Percentiles rank a stretch among this genome's conserved stretches.
Evolutionary conservation across 2,329 filamentous ascomycete genomes (phyloP).

Genomic region (Emergomyces orientalis): DNA sequence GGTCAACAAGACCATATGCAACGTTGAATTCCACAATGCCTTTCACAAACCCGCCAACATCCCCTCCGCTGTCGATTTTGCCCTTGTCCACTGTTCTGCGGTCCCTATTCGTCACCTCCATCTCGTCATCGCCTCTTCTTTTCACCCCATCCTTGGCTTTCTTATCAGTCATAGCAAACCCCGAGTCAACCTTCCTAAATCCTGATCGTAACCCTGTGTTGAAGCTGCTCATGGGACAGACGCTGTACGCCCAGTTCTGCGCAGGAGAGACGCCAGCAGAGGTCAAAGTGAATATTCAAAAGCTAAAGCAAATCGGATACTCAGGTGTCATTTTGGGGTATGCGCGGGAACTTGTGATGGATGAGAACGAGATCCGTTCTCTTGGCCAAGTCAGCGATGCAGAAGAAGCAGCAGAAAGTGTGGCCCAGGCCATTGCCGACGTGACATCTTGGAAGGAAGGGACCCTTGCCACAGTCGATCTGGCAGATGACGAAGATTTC

Average conservation of each 20-base stretch:
- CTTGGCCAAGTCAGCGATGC: neutral
- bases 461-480: constrained; percentile 59
- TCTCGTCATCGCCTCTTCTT: constrained; percentile 31
- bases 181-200: constrained; percentile 56
- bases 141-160: constrained; percentile 59
- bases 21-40: constrained; percentile 4
- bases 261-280: constrained; percentile 65
- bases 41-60: neutral
- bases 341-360: constrained; percentile 67
- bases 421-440: constrained; percentile 17
- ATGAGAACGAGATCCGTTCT: constrained; percentile 34
- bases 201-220: constrained; percentile 68
- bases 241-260: constrained; percentile 87
- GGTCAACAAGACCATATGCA: constrained; percentile 7
- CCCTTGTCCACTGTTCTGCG: constrained; percentile 15
- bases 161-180: constrained; percentile 61
- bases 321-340: constrained; percentile 78
- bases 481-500: constrained; percentile 45
- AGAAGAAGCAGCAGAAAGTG: constrained; percentile 16
- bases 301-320: constrained; percentile 66
- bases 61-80: constrained; percentile 15
- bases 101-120: constrained; percentile 14
- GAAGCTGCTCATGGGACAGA: constrained; percentile 62
- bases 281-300: constrained; percentile 54
- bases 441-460: constrained; percentile 58